These are phyloP conservation scores for Trichomonascaceae sp. DNA, from an alignment of 1,139 yeast species.

Conservation along the genomic window DNA sequence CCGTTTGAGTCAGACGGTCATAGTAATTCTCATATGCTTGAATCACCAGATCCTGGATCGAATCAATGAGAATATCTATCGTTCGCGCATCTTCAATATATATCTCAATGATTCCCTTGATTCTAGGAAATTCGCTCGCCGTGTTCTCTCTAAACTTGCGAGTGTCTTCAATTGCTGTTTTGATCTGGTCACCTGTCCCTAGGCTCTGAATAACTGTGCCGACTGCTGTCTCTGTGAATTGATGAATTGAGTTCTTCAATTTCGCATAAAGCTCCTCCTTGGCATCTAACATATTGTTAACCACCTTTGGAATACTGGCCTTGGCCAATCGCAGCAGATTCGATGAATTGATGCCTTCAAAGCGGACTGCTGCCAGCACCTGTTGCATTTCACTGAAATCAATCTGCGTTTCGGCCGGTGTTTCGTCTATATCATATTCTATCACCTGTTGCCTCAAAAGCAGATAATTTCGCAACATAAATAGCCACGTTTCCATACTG, in stretches of 20 bases:
- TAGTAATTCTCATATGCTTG: constrained; percentile 45
- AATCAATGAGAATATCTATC: constrained; percentile 47
- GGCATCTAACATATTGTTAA: constrained; percentile 81
- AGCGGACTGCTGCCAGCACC: constrained; percentile 43
- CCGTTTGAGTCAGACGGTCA: constrained; percentile 25
- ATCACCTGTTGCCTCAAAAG: constrained; percentile 65
- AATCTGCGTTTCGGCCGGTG: constrained; percentile 61
- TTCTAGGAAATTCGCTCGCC: constrained; percentile 47
- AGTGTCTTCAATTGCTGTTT: constrained; percentile 30
- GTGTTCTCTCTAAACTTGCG: constrained; percentile 44
- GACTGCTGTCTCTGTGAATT: constrained; percentile 45
- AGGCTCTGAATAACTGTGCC: constrained; percentile 32
- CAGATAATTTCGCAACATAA: constrained; percentile 65
- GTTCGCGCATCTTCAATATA: constrained; percentile 44
- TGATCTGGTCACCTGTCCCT: constrained; percentile 14
- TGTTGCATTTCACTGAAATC: constrained; percentile 69
- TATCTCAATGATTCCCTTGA: constrained; percentile 44
- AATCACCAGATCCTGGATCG: constrained; percentile 51
- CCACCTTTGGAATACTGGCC: constrained; percentile 75
- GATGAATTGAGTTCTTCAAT: constrained; percentile 63
- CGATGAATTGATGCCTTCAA: constrained; percentile 26
- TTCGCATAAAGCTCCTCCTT: constrained; percentile 69
- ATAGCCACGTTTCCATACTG: constrained; percentile 55
- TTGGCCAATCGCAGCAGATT: constrained; percentile 52
- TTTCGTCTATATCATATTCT: constrained; percentile 74